These are phyloP conservation scores for Termitomyces sp. DNA, from an alignment of 768 basidiomycete genomes.

Conservation along the genomic window DNA sequence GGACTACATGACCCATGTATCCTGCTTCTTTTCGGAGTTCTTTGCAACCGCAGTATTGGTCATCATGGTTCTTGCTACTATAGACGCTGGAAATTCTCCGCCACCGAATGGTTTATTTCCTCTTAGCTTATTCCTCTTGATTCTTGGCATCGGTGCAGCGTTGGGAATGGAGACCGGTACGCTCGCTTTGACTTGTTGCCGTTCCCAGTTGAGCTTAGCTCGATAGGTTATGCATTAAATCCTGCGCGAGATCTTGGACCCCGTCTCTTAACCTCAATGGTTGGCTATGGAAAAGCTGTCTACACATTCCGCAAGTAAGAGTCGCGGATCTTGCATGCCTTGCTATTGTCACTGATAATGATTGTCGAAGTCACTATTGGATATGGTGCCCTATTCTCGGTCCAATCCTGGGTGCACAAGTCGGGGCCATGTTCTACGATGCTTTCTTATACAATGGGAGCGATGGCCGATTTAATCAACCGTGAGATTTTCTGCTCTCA, in stretches of 20 bases:
- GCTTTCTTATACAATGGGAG: slow-evolving; percentile 56
- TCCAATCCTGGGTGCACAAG: slow-evolving; percentile 61
- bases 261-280: slow-evolving; percentile 67
- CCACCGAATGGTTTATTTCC: slow-evolving; percentile 53
- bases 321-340: background rate
- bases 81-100: slow-evolving; percentile 52
- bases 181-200: background rate
- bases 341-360: background rate
- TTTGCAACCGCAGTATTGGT: slow-evolving; percentile 58
- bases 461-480: slow-evolving; percentile 49
- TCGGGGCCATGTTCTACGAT: slow-evolving; percentile 60
- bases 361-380: slow-evolving; percentile 55
- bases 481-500: slow-evolving; percentile 31
- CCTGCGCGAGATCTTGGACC: slow-evolving; percentile 52
- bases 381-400: slow-evolving; percentile 69
- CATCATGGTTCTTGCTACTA: slow-evolving; percentile 52
- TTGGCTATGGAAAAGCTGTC: slow-evolving; percentile 60
- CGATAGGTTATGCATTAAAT: slow-evolving; percentile 34
- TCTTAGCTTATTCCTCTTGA: slow-evolving; percentile 52
- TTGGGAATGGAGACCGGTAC: slow-evolving; percentile 65
- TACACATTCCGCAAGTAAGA: slow-evolving; percentile 44
- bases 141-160: slow-evolving; percentile 57
- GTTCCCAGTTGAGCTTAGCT: background rate
- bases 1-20: slow-evolving; percentile 35
- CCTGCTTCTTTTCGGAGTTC: slow-evolving; percentile 53